Evolutionary conservation across 1,284 basidiomycete genomes (phyloP).

Genomic region (Rhodotorula sp.): DNA sequence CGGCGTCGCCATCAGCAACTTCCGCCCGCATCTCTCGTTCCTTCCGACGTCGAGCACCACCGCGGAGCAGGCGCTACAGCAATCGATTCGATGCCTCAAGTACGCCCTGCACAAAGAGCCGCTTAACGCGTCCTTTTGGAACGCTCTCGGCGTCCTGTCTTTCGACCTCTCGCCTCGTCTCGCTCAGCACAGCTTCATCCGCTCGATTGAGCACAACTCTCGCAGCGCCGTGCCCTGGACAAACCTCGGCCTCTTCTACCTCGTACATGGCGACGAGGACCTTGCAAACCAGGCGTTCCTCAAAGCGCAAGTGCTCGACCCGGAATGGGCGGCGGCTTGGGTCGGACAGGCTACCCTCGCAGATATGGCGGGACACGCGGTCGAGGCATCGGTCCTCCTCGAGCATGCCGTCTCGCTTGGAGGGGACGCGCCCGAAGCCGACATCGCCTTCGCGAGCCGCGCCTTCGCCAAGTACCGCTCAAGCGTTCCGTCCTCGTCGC

Average conservation of each 20-base stretch:
- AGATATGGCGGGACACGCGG: conserved; percentile 60
- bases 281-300: conserved; percentile 83
- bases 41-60: conserved; percentile 35
- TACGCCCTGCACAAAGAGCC: conserved; percentile 74
- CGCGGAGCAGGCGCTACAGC: conserved; percentile 52
- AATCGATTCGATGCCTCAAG: conserved; percentile 65
- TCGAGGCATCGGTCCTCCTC: conserved; percentile 68
- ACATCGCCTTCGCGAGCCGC: conserved; percentile 71
- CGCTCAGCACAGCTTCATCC: conserved; percentile 90
- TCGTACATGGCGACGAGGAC: conserved; percentile 74
- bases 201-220: conserved; percentile 75
- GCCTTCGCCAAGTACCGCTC: conserved; percentile 57
- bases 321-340: conserved; percentile 89
- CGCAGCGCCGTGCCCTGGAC: conserved; percentile 73
- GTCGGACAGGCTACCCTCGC: conserved; percentile 87
- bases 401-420: conserved; percentile 70
- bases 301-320: conserved; percentile 85
- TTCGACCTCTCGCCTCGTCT: conserved; percentile 66
- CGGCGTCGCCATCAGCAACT: conserved; percentile 58
- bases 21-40: conserved; percentile 54
- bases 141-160: conserved; percentile 69
- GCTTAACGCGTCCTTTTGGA: conserved; percentile 75
- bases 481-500: conserved; percentile 43
- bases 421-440: conserved; percentile 66
- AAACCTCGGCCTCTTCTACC: conserved; percentile 84